Base-by-base conservation (phyloP, 306 rosid genomes). In the Prinsepia uniflora region DNA sequence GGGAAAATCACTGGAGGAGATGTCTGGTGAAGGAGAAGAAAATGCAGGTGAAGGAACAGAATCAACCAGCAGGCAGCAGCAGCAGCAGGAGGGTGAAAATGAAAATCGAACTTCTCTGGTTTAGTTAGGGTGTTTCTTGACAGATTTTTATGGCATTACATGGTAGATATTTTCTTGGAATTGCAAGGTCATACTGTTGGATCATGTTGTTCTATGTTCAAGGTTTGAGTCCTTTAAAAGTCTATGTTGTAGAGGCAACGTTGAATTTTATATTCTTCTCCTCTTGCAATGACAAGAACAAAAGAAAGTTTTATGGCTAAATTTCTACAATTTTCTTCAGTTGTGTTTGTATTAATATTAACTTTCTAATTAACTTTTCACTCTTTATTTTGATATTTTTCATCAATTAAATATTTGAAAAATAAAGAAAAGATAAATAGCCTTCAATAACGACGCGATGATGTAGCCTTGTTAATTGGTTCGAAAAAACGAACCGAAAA, bases 1-100 rank as follows among this genome's bases (percentile, higher is more conserved):
- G 14, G 98, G 98, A 30, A 90, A 76, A 65, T 92, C 98, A 8
- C 34, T 92, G 41, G 98, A 92, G 76, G 96, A 90, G 18, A 75
- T 86, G 72, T 89, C 95, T 2, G 96, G 96, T 48, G 96, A 89
- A 82, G 86, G 75, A 61, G 83, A 79, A 56, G 87, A 87, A 63
- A 53, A 8, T 14, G 68, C 22, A 22, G 36, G 43, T 18, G 17
- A 70, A 30, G 36, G 36, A 34, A 36, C 71, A 67, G 88, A 76
- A 39, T 63, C 79, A 54, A 59, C 36, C 36, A 30, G 36, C 36
- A 30, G 18, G 57, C 66, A 57, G 64, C 54, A 49, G 64, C 54
- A 49, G 17, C 36, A 30, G 4, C 70, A 74, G 22, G 56, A 63
- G 17, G 42, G 55, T 47, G 82, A 76, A 66, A 9, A 44, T 73